Evolutionary conservation across 305 asterid species (phyloP).

Genomic region (Euphrasia arctica): DNA sequence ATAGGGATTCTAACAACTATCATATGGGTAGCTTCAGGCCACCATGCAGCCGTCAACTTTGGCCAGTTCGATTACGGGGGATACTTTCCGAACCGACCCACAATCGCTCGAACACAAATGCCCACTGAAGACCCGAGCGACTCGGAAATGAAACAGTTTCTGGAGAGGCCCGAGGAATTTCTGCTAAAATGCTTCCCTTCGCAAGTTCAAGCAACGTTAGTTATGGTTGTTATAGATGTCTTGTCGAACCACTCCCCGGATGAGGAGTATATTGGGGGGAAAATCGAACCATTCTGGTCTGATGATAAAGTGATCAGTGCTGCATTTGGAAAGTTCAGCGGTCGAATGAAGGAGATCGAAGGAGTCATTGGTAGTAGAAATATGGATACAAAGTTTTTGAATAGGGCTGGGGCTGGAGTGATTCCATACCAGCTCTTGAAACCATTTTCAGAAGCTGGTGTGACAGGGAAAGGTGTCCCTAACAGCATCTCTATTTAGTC

Average conservation of each 20-base stretch:
- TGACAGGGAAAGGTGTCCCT: constrained; percentile 75
- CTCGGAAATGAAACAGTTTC: constrained; percentile 34
- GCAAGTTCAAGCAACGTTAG: constrained; percentile 48
- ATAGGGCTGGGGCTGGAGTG: constrained; percentile 66
- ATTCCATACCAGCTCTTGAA: constrained; percentile 55
- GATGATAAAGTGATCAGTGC: constrained; percentile 36
- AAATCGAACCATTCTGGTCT: constrained; percentile 34
- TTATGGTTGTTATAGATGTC: constrained; percentile 55
- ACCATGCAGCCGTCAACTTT: constrained; percentile 80
- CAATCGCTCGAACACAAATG: constrained; percentile 53
- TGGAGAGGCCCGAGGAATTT: constrained; percentile 55
- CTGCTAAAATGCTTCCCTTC: constrained; percentile 57
- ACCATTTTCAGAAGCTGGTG: constrained; percentile 65
- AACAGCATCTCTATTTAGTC: constrained; percentile 68
- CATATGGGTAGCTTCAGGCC: constrained; percentile 70
- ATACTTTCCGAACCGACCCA: constrained; percentile 74
- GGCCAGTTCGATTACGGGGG: constrained; percentile 67
- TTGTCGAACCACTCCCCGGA: constrained; percentile 75
- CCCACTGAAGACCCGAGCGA: constrained; percentile 56
- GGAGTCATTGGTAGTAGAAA: constrained; percentile 62
- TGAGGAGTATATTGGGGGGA: constrained; percentile 68
- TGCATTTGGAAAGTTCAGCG: constrained; percentile 47
- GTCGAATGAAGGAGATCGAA: constrained; percentile 58
- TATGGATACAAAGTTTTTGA: constrained; percentile 26
- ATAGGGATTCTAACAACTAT: constrained; percentile 58